A percentile compares a stretch with the other conserved stretches of the same genome.
Conservation (phyloP, 1,284 basidiomycete genomes). For the Psilocybe mexicana region DNA sequence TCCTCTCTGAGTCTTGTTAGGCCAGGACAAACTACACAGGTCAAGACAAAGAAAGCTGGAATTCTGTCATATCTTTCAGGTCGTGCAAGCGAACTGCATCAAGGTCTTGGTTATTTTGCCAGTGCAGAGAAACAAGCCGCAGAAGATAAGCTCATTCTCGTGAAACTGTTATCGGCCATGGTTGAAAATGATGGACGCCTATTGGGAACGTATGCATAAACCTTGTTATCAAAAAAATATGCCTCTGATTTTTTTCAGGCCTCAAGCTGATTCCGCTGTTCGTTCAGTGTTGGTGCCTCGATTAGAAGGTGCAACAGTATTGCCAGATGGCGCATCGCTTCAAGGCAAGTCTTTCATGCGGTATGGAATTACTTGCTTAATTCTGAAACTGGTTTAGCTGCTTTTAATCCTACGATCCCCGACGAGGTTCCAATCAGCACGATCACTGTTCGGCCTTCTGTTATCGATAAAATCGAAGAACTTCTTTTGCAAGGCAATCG, state of each 20-base stretch:
- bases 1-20: constrained; percentile 71
- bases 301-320: constrained; percentile 31
- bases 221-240: neutral
- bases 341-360: constrained; percentile 17
- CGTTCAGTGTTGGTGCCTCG: constrained; percentile 64
- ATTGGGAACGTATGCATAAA: constrained; percentile 79
- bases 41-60: constrained; percentile 82
- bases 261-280: constrained; percentile 65
- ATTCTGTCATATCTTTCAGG: constrained; percentile 78
- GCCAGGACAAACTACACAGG: constrained; percentile 57
- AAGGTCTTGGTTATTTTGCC: constrained; percentile 74
- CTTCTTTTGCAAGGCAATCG: constrained; percentile 84
- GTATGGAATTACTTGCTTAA: neutral
- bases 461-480: constrained; percentile 78
- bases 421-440: constrained; percentile 49
- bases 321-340: constrained; percentile 23
- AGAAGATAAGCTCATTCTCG: constrained; percentile 78
- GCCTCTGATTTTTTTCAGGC: constrained; percentile 39
- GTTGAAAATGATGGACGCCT: constrained; percentile 86
- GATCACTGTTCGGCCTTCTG: constrained; percentile 53
- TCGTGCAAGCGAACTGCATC: constrained; percentile 74
- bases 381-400: constrained; percentile 10
- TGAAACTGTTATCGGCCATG: constrained; percentile 76
- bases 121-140: constrained; percentile 56
- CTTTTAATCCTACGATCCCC: constrained; percentile 21